Percentiles rank a stretch among this genome's conserved stretches.
phyloP scores from a whole-genome alignment of 2,329 filamentous ascomycete species.

The Penicillium sp. region DNA sequence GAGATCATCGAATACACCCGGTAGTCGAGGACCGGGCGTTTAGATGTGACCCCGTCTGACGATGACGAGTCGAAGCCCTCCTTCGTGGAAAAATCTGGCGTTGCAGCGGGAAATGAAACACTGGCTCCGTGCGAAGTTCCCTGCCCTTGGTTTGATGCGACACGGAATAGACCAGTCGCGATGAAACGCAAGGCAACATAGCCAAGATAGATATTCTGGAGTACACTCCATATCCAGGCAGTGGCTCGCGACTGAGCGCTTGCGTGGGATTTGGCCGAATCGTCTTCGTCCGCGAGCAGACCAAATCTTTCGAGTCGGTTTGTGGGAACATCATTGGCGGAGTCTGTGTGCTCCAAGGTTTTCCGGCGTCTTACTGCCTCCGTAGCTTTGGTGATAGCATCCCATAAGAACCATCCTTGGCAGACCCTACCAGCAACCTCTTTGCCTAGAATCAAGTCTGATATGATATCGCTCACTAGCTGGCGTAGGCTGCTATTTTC shows the following conservation, averaged over 20 bases:
- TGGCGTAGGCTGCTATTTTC: conserved; percentile 84
- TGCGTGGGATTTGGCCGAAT: conserved; percentile 34
- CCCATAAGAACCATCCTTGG: conserved; percentile 89
- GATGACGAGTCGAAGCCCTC: conserved; percentile 40
- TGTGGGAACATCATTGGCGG: conserved; percentile 31
- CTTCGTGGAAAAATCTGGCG: conserved; percentile 34
- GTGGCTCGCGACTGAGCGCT: conserved; percentile 44
- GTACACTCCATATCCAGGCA: conserved; percentile 57
- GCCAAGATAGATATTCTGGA: conserved; percentile 58
- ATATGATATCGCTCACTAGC: conserved; percentile 84
- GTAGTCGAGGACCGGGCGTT: conserved; percentile 75
- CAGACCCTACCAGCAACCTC: conserved; percentile 79
- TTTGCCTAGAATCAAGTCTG: conserved; percentile 87
- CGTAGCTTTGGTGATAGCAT: conserved; percentile 74
- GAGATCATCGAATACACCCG: conserved; percentile 76
- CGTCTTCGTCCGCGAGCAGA: conserved; percentile 53
- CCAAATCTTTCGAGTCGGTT: conserved; percentile 64
- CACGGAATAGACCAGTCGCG: conserved; percentile 67
- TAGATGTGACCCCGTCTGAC: conserved; percentile 36
- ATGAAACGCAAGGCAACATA: conserved; percentile 71
- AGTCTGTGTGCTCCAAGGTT: conserved; percentile 11
- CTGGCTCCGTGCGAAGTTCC: conserved; percentile 41
- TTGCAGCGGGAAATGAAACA: conserved; percentile 36
- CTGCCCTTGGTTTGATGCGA: conserved; percentile 65
- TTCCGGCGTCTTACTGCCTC: conserved; percentile 3